Percentiles rank a stretch among this genome's conserved stretches.
Evolutionary conservation across 1,284 basidiomycete genomes (phyloP).

Genomic region (Apiotrichum porosum): DNA sequence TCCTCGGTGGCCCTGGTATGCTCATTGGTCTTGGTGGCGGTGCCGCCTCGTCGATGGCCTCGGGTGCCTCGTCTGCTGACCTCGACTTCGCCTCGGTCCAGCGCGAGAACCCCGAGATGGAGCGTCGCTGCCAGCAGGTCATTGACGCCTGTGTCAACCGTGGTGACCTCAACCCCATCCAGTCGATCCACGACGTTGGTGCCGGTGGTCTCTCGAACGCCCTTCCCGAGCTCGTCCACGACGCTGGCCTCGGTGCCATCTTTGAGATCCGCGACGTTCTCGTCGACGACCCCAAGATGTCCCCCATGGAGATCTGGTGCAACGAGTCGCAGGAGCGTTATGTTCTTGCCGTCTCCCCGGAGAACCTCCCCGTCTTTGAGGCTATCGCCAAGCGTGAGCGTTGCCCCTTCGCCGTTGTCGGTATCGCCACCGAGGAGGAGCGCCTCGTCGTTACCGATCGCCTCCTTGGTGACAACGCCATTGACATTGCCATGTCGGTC

Average conservation of each 20-base stretch:
- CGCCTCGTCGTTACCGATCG: slow-evolving; percentile 86
- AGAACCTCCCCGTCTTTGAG: slow-evolving; percentile 59
- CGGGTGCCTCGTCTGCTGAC: slow-evolving; percentile 79
- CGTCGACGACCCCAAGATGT: slow-evolving; percentile 88
- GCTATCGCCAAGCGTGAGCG: slow-evolving; percentile 79
- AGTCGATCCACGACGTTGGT: slow-evolving; percentile 97
- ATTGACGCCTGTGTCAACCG: slow-evolving; percentile 82
- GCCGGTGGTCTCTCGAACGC: slow-evolving; percentile 96
- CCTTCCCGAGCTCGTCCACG: slow-evolving; percentile 93
- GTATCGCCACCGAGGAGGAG: slow-evolving; percentile 73
- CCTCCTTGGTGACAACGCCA: slow-evolving; percentile 70
- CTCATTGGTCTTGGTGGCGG: slow-evolving; percentile 96
- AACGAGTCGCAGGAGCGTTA: slow-evolving; percentile 99
- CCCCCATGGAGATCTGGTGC: slow-evolving; percentile 99
- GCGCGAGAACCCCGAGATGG: slow-evolving; percentile 97
- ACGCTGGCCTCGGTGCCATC: slow-evolving; percentile 80
- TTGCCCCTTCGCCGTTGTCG: slow-evolving; percentile 83
- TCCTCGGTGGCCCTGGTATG: slow-evolving; percentile 95
- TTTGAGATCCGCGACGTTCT: slow-evolving; percentile 94
- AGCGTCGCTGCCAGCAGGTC: slow-evolving; percentile 93
- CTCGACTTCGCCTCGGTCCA: slow-evolving; percentile 98
- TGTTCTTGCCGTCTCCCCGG: slow-evolving; percentile 76
- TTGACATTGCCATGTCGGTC: slow-evolving; percentile 88
- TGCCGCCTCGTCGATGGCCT: slow-evolving; percentile 87
- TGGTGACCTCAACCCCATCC: slow-evolving; percentile 68